phyloP scores from a whole-genome alignment of 1,284 basidiomycete species.

The Trichosporon inkin region DNA sequence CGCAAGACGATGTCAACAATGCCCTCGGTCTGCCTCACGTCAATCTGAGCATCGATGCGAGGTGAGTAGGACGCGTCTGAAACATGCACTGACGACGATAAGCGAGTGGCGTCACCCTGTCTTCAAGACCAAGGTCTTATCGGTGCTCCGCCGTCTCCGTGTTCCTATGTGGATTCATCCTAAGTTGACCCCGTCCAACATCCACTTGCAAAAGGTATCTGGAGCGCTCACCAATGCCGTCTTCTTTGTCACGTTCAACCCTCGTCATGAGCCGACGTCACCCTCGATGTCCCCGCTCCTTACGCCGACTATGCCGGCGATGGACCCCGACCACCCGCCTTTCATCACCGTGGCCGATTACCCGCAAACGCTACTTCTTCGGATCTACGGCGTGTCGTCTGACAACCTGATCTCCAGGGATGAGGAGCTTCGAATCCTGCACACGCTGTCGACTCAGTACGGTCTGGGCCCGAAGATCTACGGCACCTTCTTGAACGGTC shows the following conservation, averaged over 20 bases:
- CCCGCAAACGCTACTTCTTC: conserved; percentile 69
- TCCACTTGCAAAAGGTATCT: conserved; percentile 74
- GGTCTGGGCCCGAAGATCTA: conserved; percentile 84
- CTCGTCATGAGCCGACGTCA: conserved; percentile 38
- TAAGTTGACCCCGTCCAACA: conserved; percentile 49
- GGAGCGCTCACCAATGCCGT: conserved; percentile 90
- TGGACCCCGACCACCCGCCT: conserved; percentile 38
- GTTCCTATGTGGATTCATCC: conserved; percentile 50
- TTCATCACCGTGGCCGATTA: conserved; percentile 31
- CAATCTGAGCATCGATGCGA: conserved; percentile 61
- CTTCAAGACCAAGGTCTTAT: conserved; percentile 48
- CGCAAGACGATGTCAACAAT: conserved; percentile 50
- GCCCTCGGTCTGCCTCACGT: conserved; percentile 60
- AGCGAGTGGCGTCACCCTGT: conserved; percentile 48
- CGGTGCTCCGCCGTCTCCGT: conserved; percentile 36
- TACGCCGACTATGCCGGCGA: conserved; percentile 46
- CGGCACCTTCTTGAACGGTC: conserved; percentile 88
- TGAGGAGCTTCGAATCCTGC: conserved; percentile 76
- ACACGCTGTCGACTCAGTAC: conserved; percentile 78
- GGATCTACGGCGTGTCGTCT: conserved; percentile 84
- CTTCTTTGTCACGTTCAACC: conserved; percentile 71
- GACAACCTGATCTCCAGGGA: conserved; percentile 76
- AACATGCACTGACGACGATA: not conserved
- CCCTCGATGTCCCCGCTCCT: conserved; percentile 47
- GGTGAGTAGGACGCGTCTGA: conserved; percentile 57